Evolutionary conservation across 495 filamentous ascomycete species (phyloP), one percentile per base, ranked within the genome.

Genomic region (Penicillium goetzii): DNA sequence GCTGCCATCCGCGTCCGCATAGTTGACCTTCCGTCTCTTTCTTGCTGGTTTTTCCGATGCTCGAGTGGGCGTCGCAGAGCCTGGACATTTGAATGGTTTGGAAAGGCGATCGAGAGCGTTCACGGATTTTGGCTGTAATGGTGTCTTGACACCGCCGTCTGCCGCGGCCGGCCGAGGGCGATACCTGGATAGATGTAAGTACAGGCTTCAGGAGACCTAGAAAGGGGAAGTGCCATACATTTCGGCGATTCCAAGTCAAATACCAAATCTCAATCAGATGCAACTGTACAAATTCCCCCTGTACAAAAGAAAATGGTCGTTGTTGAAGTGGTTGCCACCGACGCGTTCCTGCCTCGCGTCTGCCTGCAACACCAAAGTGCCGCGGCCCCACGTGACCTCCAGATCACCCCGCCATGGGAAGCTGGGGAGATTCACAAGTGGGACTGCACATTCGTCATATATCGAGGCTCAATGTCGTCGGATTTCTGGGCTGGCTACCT

Each of bases 11-110:
- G 92, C 91, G 49, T 88, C 91, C 40, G 85, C 85, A 77, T 99
- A 99, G 69, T 92, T 92, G 53, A 99, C 85, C 80, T 92, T 98
- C 59, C 92, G 84, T 66, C 88, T 82, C 75, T 99, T 99, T 40
- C 95, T 84, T 15, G 88, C 80, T 3, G 96, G 96, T 43, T 96
- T 90, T 10, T 91, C 90, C 2, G 90, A 90, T n/a, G 83, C 77
- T 33, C 91, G 85, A 28, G 83, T 86, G 0, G 86, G 80, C 0
- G 84, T 89, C 8, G 92, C 90, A 10, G 89, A 88, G 28, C 93
- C 92, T 15, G 95, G 95, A 64, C 94, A 97, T 85, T 90, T 95
- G 79, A 99, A 99, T 3, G 95, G 95, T 67, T 87, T 92, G 53
- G 85, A 78, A 4, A 99, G 86, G 45, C 88, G 86, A 58, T 96